Percentiles rank a stretch among this genome's conserved stretches.
Evolutionary conservation across 2,329 filamentous ascomycete genomes (phyloP).

Genomic region (Aspergillus sp.): DNA sequence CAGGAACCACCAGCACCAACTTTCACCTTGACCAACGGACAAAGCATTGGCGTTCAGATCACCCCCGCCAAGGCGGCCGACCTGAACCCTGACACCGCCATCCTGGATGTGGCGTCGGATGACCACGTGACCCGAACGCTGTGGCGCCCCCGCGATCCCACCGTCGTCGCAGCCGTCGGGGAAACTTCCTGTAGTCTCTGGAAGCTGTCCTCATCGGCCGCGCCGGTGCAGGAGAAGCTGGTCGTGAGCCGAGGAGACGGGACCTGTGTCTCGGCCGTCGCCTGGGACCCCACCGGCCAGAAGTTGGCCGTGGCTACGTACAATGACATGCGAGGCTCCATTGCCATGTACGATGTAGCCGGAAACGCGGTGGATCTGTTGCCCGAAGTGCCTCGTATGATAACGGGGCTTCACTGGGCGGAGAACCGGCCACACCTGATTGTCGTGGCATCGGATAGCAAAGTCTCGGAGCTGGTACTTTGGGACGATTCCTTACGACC

Average conservation of each 20-base stretch:
- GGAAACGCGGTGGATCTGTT: slow-evolving; percentile 46
- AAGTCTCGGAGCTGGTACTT: slow-evolving; percentile 41
- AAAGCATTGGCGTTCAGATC: slow-evolving; percentile 49
- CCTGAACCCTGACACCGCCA: slow-evolving; percentile 43
- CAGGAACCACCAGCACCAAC: slow-evolving; percentile 28
- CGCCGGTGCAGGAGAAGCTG: slow-evolving; percentile 35
- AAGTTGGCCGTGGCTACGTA: slow-evolving; percentile 49
- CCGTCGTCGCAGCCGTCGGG: slow-evolving; percentile 41
- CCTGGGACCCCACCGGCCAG: slow-evolving; percentile 46
- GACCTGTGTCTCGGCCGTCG: slow-evolving; percentile 43
- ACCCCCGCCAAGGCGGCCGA: slow-evolving; percentile 49
- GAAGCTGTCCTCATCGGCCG: slow-evolving; percentile 35
- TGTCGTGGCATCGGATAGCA: slow-evolving; percentile 44
- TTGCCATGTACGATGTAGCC: slow-evolving; percentile 45
- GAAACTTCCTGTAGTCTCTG: slow-evolving; percentile 47
- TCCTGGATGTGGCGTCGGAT: slow-evolving; percentile 37
- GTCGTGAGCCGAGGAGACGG: slow-evolving; percentile 32
- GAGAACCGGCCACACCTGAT: slow-evolving; percentile 38
- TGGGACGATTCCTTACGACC: slow-evolving; percentile 43
- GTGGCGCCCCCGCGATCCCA: slow-evolving; percentile 47
- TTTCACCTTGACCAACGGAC: slow-evolving; percentile 44
- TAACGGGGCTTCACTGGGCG: slow-evolving; percentile 45
- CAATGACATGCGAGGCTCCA: slow-evolving; percentile 41
- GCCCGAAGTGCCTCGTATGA: slow-evolving; percentile 44
- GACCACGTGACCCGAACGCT: slow-evolving; percentile 41